Conservation (phyloP, 2,329 filamentous ascomycete species). For the Capronia epimyces region DNA sequence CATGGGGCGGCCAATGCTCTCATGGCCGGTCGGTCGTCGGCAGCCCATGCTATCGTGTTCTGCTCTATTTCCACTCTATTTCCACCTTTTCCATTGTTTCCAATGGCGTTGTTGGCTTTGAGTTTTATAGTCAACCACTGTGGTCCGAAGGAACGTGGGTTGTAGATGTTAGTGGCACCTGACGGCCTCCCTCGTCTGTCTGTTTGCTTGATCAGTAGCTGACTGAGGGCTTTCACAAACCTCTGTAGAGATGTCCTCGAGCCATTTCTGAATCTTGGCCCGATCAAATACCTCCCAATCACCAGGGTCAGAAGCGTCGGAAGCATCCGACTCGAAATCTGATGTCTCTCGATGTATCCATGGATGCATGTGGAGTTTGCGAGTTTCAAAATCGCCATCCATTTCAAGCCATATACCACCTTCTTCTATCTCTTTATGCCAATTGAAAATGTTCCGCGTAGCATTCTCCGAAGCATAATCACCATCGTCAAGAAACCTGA, state of each 20-base stretch:
- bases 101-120: no score
- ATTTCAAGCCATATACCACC: constrained; percentile 29
- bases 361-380: constrained; percentile 24
- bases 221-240: background rate
- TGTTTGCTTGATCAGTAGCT: background rate
- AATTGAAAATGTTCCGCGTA: constrained; percentile 26
- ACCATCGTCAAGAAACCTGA: constrained; percentile 3
- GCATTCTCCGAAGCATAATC: constrained; percentile 7
- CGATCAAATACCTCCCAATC: constrained; percentile 2
- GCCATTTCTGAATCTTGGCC: constrained; percentile 3
- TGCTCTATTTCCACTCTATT: no score
- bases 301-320: constrained; percentile 6
- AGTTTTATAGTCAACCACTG: no score
- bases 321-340: constrained; percentile 2
- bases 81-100: no score
- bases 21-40: no score
- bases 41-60: no score
- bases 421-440: constrained; percentile 28
- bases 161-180: no score
- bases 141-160: no score
- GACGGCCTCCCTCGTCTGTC: no score
- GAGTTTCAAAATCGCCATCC: constrained; percentile 17
- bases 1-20: no score
- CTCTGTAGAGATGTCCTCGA: constrained; percentile 1
- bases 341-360: constrained; percentile 23